A percentile compares a stretch with the other conserved stretches of the same genome.
Evolutionary conservation across 1,139 yeast species (phyloP).

Genomic region (Zygosaccharomyces pseudobailii): DNA sequence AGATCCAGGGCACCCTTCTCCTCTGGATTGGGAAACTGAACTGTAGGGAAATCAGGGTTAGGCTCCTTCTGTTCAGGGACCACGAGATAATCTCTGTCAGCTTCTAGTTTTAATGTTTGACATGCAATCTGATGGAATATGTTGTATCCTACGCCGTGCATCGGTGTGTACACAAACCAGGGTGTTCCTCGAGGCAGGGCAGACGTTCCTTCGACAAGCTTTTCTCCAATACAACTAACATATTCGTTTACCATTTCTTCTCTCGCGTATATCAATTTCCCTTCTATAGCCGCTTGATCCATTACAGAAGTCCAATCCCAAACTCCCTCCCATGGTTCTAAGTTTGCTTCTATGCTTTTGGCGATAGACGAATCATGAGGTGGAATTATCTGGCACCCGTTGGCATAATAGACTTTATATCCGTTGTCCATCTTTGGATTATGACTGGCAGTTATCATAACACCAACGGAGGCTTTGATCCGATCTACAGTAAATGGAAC

Average conservation of each 20-base stretch:
- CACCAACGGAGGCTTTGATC: conserved; percentile 67
- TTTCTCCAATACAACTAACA: conserved; percentile 10
- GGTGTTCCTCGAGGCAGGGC: conserved; percentile 25
- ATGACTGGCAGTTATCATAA: conserved; percentile 96
- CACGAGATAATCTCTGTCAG: conserved; percentile 35
- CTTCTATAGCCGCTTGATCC: conserved; percentile 19
- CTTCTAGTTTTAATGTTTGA: conserved; percentile 28
- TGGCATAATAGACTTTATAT: conserved; percentile 86
- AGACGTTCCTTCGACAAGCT: conserved; percentile 22
- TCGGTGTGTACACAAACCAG: conserved; percentile 78
- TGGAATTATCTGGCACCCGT: conserved; percentile 94
- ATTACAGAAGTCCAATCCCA: conserved; percentile 48
- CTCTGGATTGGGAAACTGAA: conserved; percentile 90
- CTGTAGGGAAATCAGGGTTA: conserved; percentile 83
- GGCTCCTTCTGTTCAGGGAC: conserved; percentile 59
- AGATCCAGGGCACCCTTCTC: conserved; percentile 84
- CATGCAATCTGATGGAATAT: conserved; percentile 34
- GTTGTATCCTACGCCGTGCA: conserved; percentile 88
- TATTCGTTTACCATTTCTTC: conserved; percentile 33
- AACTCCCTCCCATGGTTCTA: conserved; percentile 51
- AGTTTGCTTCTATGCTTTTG: conserved; percentile 50
- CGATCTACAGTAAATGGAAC: conserved; percentile 83
- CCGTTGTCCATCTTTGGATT: conserved; percentile 94
- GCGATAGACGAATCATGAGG: conserved; percentile 83
- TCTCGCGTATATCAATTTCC: conserved; percentile 31